Percentiles rank a stretch among this genome's conserved stretches.
phyloP scores from a whole-genome alignment of 495 filamentous ascomycete species.

The Hypoxylon trugodes region DNA sequence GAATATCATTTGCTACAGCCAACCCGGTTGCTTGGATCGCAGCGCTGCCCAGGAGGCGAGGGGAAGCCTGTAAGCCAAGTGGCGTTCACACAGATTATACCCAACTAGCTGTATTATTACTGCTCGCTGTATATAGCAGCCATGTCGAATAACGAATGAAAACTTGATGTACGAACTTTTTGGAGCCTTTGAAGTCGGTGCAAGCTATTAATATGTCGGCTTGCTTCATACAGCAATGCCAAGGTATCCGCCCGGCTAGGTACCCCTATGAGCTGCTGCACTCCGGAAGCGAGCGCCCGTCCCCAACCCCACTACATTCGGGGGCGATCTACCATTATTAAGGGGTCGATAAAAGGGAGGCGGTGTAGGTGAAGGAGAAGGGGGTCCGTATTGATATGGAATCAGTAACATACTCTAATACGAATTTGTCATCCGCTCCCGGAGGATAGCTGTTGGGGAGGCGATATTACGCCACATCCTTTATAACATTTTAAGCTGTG shows the following conservation, averaged over 20 bases:
- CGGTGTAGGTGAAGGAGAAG: no score
- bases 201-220: background rate
- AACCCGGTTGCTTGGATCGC: conserved; percentile 20
- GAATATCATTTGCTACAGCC: conserved; percentile 7
- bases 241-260: background rate
- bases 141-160: conserved; percentile 12
- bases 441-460: no score
- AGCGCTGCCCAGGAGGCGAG: conserved; percentile 14
- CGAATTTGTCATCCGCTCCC: no score
- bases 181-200: background rate
- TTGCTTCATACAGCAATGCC: background rate
- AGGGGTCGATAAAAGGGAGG: no score
- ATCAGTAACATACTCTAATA: no score
- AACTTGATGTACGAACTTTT: background rate
- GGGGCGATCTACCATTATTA: no score
- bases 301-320: no score
- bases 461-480: no score
- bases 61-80: conserved; percentile 4
- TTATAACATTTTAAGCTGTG: no score
- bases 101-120: conserved; percentile 28
- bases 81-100: conserved; percentile 29
- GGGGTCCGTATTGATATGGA: no score
- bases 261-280: no score
- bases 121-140: conserved; percentile 7
- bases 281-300: no score